Evolutionary conservation across 1,284 basidiomycete species (phyloP).

Genomic region (Peniophora sp.): DNA sequence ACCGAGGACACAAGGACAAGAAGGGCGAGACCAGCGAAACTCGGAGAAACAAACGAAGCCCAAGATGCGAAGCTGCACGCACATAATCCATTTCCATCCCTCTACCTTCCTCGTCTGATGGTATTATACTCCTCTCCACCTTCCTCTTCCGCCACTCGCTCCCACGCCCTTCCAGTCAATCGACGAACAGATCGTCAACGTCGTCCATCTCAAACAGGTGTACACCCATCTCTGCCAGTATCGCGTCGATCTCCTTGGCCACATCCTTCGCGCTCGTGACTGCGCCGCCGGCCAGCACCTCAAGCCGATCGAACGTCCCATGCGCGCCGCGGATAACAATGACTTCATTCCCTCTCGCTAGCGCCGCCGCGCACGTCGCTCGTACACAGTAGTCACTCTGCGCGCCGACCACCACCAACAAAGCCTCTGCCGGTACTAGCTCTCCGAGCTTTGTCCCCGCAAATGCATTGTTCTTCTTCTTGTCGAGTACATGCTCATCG

Average conservation of each 20-base stretch:
- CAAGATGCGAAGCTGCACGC: too few relatives aligned
- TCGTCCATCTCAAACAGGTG: slow-evolving; percentile 58
- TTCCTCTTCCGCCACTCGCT: too few relatives aligned
- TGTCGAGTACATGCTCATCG: slow-evolving; percentile 50
- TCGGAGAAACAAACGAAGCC: too few relatives aligned
- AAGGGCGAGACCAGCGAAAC: too few relatives aligned
- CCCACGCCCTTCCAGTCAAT: neutral
- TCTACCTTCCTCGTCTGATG: too few relatives aligned
- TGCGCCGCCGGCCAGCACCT: slow-evolving; percentile 46
- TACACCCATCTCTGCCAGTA: slow-evolving; percentile 60
- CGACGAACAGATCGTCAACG: slow-evolving; percentile 16
- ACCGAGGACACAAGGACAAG: too few relatives aligned
- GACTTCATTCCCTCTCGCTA: slow-evolving; percentile 56
- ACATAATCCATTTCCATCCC: too few relatives aligned
- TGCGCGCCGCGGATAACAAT: slow-evolving; percentile 55
- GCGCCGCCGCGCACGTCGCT: slow-evolving; percentile 57
- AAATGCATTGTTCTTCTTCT: slow-evolving; percentile 65
- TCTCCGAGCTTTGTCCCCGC: slow-evolving; percentile 43
- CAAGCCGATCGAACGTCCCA: slow-evolving; percentile 56
- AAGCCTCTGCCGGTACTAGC: slow-evolving; percentile 40
- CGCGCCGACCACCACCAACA: slow-evolving; percentile 59
- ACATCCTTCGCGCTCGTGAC: slow-evolving; percentile 44
- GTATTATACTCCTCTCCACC: too few relatives aligned
- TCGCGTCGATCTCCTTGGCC: slow-evolving; percentile 35
- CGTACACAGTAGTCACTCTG: slow-evolving; percentile 60